Base-by-base conservation (phyloP, 768 basidiomycete species). In the Collybia sp. region DNA sequence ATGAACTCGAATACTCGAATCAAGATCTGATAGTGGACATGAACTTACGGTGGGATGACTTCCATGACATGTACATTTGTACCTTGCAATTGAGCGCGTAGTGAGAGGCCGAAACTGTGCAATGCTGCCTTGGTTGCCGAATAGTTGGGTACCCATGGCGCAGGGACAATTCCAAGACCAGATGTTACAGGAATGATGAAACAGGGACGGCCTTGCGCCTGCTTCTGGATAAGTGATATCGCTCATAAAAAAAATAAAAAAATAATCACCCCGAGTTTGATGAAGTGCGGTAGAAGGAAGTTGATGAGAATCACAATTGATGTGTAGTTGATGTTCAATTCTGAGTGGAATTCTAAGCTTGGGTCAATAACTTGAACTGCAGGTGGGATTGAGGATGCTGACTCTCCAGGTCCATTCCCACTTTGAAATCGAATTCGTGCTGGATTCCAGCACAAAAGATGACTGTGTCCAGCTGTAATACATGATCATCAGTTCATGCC, bases 51-150 rank as follows among this genome's bases (percentile, higher is more conserved):
- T 9, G 80, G 80, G 3, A 78, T 61, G 17, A 83, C 69, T 53
- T 83, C 82, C 16, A 77, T 60, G 5, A 83, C 74, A 39, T 75
- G 65, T 12, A 83, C 67, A 18, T 76, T 72, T 13, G 75, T 77
- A 15, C 65, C 68, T 34, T 66, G 54, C 9, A 82, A 64, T 53
- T 80, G 75, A 1, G 55, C 57, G 41, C 69, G 65, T 12, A 83
- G 66, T 2, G 76, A 75, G 9, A 72, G 58, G 15, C 66, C 65
- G 50, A 79, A 71, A 46, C 73, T 79, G 52, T 76, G 77, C 30
- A 82, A 53, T 1, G 79, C 80, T 5, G 79, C 78, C 56, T 83
- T 82, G 3, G 74, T 71, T 0, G 80, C 80, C 30, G 67, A 75
- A 53, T 84, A 83, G 42, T 75, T 73, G 1, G 71, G 59, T 0